Conservation (phyloP, 257 asterid species). For the Penstemon newberryi region DNA sequence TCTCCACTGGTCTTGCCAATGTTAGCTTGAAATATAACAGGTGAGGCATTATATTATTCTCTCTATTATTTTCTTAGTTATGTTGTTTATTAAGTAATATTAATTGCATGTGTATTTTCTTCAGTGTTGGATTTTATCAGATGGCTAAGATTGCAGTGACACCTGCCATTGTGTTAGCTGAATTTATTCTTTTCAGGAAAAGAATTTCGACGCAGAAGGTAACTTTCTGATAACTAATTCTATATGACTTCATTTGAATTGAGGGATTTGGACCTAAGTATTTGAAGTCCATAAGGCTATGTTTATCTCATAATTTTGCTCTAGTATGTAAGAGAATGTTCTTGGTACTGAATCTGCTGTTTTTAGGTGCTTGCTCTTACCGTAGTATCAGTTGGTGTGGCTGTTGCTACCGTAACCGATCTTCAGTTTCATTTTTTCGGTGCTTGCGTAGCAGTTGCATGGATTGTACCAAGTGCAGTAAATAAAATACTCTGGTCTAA, state of each 20-base stretch:
- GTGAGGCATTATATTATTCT: conserved; percentile 39
- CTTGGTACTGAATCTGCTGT: conserved; percentile 20
- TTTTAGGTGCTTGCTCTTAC: conserved; percentile 84
- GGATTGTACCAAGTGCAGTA: conserved; percentile 93
- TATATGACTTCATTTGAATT: not conserved
- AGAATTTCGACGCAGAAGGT: conserved; percentile 73
- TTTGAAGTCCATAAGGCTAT: no score
- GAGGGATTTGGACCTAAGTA: no score
- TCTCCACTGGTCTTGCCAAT: conserved; percentile 98
- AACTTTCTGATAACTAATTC: conserved; percentile 16
- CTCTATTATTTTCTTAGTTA: not conserved
- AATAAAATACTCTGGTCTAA: conserved; percentile 93
- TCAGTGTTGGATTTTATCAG: conserved; percentile 98
- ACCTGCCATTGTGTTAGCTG: conserved; percentile 90
- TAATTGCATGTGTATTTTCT: conserved; percentile 20
- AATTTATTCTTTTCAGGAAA: conserved; percentile 72
- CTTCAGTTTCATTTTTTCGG: conserved; percentile 93
- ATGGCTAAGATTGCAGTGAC: conserved; percentile 99
- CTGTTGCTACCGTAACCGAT: conserved; percentile 94
- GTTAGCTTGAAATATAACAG: conserved; percentile 97
- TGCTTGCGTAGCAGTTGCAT: conserved; percentile 90
- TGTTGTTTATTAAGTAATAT: conserved; percentile 25
- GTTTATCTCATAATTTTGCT: not conserved
- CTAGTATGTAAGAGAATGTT: not conserved
- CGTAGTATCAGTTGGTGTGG: conserved; percentile 81